Percentiles rank a stretch among this genome's conserved stretches.
phyloP scores from a whole-genome alignment of 1,284 basidiomycete genomes.

The Cutaneotrichosporon cavernicola region DNA sequence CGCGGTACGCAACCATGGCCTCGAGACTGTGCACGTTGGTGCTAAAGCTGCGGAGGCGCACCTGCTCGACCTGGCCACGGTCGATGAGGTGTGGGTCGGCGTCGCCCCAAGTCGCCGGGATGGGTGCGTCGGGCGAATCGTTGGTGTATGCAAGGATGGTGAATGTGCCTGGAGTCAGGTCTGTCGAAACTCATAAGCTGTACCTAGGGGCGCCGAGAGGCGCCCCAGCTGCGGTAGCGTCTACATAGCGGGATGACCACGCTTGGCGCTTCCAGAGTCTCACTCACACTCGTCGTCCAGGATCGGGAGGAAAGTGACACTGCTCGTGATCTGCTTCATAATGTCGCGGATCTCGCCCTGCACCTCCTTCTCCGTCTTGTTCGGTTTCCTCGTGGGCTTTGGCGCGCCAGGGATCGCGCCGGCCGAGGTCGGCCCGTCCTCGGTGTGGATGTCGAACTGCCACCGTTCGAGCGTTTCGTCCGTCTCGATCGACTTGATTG shows the following conservation, averaged over 20 bases:
- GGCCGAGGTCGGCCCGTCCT: conserved; percentile 41
- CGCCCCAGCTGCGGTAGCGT: no score
- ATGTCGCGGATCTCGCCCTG: conserved; percentile 97
- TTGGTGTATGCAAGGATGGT: conserved; percentile 93
- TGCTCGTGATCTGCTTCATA: conserved; percentile 96
- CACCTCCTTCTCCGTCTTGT: conserved; percentile 78
- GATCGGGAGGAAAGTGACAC: conserved; percentile 91
- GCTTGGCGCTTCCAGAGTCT: not conserved
- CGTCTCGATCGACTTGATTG: conserved; percentile 92
- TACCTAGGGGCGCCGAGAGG: not conserved
- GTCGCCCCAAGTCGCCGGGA: conserved; percentile 75
- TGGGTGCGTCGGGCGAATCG: conserved; percentile 69
- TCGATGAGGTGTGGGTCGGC: conserved; percentile 93
- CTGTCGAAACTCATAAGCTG: not conserved
- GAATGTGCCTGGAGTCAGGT: conserved; percentile 59
- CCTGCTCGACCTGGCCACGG: conserved; percentile 92
- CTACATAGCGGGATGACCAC: not conserved
- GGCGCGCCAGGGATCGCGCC: conserved; percentile 21
- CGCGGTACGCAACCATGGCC: conserved; percentile 52
- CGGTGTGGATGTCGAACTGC: conserved; percentile 93
- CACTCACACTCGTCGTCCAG: conserved; percentile 84
- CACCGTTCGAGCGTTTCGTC: conserved; percentile 90
- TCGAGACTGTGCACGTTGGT: conserved; percentile 88
- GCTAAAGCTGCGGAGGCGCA: conserved; percentile 84
- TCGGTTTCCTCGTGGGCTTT: conserved; percentile 8